phyloP scores from a whole-genome alignment of 768 basidiomycete species.

The Collybia nuda region DNA sequence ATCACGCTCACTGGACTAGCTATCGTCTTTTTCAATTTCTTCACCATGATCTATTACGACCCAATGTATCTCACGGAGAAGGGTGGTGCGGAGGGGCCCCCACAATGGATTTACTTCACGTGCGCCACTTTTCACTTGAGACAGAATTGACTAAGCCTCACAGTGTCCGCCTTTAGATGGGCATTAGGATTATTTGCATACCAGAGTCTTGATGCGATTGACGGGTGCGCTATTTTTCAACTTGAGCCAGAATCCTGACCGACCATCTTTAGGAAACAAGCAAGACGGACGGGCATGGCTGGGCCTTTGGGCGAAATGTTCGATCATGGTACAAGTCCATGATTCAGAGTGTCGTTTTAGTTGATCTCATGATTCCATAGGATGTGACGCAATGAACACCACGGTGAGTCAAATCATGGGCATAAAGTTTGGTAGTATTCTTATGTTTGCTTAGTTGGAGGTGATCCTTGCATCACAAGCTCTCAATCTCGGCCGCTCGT shows the following conservation, averaged over 20 bases:
- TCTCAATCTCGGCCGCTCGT: slow-evolving; percentile 88
- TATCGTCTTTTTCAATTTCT: slow-evolving; percentile 83
- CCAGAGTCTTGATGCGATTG: slow-evolving; percentile 86
- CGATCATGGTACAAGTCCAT: slow-evolving; percentile 73
- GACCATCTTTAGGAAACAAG: slow-evolving; percentile 73
- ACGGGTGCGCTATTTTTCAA: slow-evolving; percentile 58
- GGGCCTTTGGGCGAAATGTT: slow-evolving; percentile 98
- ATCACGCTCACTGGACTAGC: slow-evolving; percentile 85
- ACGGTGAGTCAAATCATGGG: slow-evolving; percentile 54
- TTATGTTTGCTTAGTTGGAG: slow-evolving; percentile 60
- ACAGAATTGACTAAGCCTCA: neutral
- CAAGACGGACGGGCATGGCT: slow-evolving; percentile 94
- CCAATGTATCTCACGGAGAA: slow-evolving; percentile 71
- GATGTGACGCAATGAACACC: slow-evolving; percentile 93
- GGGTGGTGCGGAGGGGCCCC: slow-evolving; percentile 60
- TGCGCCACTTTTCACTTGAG: slow-evolving; percentile 32
- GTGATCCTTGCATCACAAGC: slow-evolving; percentile 81
- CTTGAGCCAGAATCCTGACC: neutral
- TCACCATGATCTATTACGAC: slow-evolving; percentile 82
- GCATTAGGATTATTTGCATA: slow-evolving; percentile 87
- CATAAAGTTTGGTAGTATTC: neutral
- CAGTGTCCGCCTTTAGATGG: slow-evolving; percentile 53
- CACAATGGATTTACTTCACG: slow-evolving; percentile 92
- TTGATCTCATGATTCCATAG: slow-evolving; percentile 31
- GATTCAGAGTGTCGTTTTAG: neutral